Conservation (phyloP, 371 early-diverging fungal genomes). For the Batkoa obscura region DNA sequence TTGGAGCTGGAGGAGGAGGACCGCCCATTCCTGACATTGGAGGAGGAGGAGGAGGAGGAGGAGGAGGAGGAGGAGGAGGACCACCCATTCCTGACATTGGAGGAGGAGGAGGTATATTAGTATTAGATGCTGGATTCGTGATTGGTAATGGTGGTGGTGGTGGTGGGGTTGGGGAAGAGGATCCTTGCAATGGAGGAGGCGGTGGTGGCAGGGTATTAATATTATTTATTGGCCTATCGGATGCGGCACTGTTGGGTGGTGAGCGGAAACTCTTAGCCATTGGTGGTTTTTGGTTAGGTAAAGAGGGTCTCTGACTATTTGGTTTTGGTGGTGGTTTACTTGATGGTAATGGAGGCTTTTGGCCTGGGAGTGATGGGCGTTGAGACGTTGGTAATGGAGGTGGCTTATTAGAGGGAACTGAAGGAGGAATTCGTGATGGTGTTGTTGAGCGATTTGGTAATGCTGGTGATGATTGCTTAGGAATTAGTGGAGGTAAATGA, state of each 20-base stretch:
- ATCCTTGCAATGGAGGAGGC: not conserved
- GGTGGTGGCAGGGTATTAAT: not conserved
- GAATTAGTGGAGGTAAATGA: conserved; percentile 9
- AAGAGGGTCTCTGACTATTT: not conserved
- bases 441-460: conserved; percentile 12
- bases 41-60: not conserved
- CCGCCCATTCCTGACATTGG: not conserved
- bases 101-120: not conserved
- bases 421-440: conserved; percentile 13
- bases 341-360: not conserved
- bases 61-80: not conserved
- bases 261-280: not conserved
- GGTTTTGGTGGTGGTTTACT: not conserved
- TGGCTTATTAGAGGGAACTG: conserved; percentile 8
- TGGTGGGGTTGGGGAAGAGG: not conserved
- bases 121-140: too few species aligned
- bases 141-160: not conserved
- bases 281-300: not conserved
- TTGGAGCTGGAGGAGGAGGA: not conserved
- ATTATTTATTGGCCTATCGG: not conserved
- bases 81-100: not conserved
- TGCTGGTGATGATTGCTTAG: conserved; percentile 13
- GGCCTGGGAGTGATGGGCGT: not conserved
- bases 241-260: not conserved
- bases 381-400: not conserved